Conservation (phyloP, 2,329 filamentous ascomycete species). For the Aureobasidium melanogenum region DNA sequence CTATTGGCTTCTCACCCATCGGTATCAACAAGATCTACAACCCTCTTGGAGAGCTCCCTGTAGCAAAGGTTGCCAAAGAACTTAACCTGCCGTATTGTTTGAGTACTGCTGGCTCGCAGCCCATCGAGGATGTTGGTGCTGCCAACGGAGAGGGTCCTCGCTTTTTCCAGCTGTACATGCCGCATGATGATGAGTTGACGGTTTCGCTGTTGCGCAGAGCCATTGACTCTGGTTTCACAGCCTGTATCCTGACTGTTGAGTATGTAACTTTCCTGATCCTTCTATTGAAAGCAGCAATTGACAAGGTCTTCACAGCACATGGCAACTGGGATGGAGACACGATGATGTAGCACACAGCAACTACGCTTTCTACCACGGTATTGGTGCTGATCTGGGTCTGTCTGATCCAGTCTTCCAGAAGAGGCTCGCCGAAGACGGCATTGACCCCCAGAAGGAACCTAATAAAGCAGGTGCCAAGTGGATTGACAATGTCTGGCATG, state of each 20-base stretch:
- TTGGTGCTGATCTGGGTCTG: slow-evolving; percentile 51
- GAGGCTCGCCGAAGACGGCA: slow-evolving; percentile 41
- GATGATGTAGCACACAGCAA: slow-evolving; percentile 49
- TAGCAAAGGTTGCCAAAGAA: slow-evolving; percentile 52
- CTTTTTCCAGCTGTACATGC: slow-evolving; percentile 58
- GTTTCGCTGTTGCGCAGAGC: slow-evolving; percentile 49
- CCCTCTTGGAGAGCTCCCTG: slow-evolving; percentile 47
- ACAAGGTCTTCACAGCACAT: slow-evolving; percentile 32
- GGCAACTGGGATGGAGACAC: slow-evolving; percentile 55
- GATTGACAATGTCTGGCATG: slow-evolving; percentile 60
- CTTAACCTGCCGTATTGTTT: slow-evolving; percentile 52
- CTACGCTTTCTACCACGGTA: slow-evolving; percentile 55
- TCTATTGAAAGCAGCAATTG: background rate
- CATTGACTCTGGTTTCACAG: slow-evolving; percentile 45
- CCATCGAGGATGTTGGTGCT: slow-evolving; percentile 49
- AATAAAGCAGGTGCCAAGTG: slow-evolving; percentile 50
- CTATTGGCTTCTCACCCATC: slow-evolving; percentile 56
- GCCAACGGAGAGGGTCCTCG: slow-evolving; percentile 46
- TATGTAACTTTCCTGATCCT: background rate
- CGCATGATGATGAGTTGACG: slow-evolving; percentile 53
- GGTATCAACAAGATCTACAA: slow-evolving; percentile 61
- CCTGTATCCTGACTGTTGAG: slow-evolving; percentile 52
- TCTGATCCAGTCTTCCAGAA: slow-evolving; percentile 51
- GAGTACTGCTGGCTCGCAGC: slow-evolving; percentile 46
- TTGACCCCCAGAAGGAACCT: slow-evolving; percentile 44